Evolutionary conservation across 371 early-diverging fungal genomes (phyloP), one percentile per base, ranked within the genome.

Genomic region (Basidiobolus meristosporus): DNA sequence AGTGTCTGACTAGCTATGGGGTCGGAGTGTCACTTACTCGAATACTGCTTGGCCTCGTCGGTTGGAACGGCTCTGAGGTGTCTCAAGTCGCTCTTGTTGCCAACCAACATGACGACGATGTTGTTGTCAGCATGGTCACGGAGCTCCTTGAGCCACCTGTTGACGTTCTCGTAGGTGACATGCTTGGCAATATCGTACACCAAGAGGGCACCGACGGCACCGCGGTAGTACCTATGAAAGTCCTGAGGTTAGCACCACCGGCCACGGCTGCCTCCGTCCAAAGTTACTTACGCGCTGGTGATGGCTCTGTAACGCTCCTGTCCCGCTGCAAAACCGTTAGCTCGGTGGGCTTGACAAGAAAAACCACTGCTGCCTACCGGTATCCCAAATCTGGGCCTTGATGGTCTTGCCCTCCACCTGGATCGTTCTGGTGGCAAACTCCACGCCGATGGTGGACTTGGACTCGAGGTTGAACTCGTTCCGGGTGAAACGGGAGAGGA

Each of bases 311-410:
- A 86, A 47, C 86, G 77, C 59, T 86, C 86, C 59, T 86, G 82
- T 34, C 84, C 90, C 55, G 91, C 95, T 63, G 53, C 21, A 44
- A 38, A 19, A 33, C 40, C 30, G 26, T 17, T n/a, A 35, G 30
- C 4, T n/a, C 15, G 22, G 15, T 28, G 26, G 9, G 26, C 26
- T 26, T 26, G 5, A 26, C 26, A 26, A 26, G 26, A 26, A 26
- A 26, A 26, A 15, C 41, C 37, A 20, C 22, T 11, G 35, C 38
- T 22, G 40, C 41, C 53, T 57, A 71, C 75, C 81, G 41, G 97
- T 95, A 54, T 97, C 99, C 99, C 99, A 99, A 51, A 99, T 98
- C 62, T 99, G 99, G 23, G 98, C 96, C 63, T 99, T 99, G 51
- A 99, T 90, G 19, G 82, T 87, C 62, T 93, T 90, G 41, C 75